These are phyloP conservation scores for Fraxinus velutina DNA, from an alignment of 305 asterid genomes.

Conservation along the genomic window DNA sequence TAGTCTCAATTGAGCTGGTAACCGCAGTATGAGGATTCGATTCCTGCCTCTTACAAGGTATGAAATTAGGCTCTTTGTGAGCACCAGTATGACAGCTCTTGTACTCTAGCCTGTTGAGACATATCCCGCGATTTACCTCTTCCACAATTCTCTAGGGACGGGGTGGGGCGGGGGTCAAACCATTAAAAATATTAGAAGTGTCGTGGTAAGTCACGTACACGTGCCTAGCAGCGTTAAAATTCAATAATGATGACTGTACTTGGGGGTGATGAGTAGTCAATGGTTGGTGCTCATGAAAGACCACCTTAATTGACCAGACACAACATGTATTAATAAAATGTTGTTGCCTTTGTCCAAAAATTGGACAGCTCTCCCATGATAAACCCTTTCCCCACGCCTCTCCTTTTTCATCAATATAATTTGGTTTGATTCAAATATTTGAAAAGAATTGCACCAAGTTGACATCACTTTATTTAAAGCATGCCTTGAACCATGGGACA, in stretches of 20 bases:
- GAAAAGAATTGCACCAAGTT: neutral
- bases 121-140: too few relatives aligned
- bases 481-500: constrained; percentile 58
- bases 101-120: too few relatives aligned
- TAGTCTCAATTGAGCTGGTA: too few relatives aligned
- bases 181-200: too few relatives aligned
- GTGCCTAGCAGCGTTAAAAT: neutral
- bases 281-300: neutral
- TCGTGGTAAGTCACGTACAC: neutral
- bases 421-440: neutral
- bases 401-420: neutral
- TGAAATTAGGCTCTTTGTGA: too few relatives aligned
- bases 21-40: too few relatives aligned
- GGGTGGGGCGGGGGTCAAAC: too few relatives aligned
- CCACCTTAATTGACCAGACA: neutral
- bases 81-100: too few relatives aligned
- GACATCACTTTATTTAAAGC: constrained; percentile 33
- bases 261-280: neutral
- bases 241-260: neutral
- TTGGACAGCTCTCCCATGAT: neutral
- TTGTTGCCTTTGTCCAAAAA: neutral
- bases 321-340: neutral
- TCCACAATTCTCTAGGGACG: too few relatives aligned
- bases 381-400: neutral
- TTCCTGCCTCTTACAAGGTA: too few relatives aligned